Evolutionary conservation across 2,329 filamentous ascomycete genomes (phyloP), one percentile per base, ranked within the genome.

Genomic region (Stagonosporopsis chrysanthemi): DNA sequence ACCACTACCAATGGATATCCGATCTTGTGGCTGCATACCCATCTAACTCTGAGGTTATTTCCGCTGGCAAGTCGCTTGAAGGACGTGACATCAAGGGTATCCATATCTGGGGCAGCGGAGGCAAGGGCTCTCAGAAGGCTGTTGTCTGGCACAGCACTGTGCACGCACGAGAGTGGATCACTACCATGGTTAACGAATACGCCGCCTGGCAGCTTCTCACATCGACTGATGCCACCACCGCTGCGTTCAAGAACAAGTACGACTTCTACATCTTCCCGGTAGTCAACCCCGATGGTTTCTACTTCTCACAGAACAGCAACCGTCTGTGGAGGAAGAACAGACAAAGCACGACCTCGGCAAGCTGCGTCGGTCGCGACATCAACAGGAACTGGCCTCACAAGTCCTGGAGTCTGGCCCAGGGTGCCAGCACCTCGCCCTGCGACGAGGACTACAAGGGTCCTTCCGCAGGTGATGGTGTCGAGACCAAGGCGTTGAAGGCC

Each of bases 211-310:
- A 73, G 56, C 67, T 77, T 19, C 66, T 77, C 14, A 72, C 69
- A 14, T 65, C 67, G 6, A 70, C 72, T 3, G 68, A 75, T 42
- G 43, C 73, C 12, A 63, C 65, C 1, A 66, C 67, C 39, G 65
- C 67, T 2, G 68, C 73, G 1, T 80, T 84, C 50, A 79, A 89
- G 23, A 81, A 88, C 72, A 84, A 80, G 52, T 88, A 86, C 68
- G 88, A 90, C 74, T 87, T 87, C 63, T 88, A 87, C 71, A 81
- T 90, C 63, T 69, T 76, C 59, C 74, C 75, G 7, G 65, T 76
- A n/a, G 72, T 76, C 23, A 77, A 77, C 63, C 75, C 75, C 1
- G 74, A 76, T 46, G 75, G 75, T 52, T 77, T 77, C 59, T 70
- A 72, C 41, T 77, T 72, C 65, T 69, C 72, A 4, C 75, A 77